Conservation (phyloP, 768 basidiomycete species). For the Tylopilus plumbeoviolaceoides region DNA sequence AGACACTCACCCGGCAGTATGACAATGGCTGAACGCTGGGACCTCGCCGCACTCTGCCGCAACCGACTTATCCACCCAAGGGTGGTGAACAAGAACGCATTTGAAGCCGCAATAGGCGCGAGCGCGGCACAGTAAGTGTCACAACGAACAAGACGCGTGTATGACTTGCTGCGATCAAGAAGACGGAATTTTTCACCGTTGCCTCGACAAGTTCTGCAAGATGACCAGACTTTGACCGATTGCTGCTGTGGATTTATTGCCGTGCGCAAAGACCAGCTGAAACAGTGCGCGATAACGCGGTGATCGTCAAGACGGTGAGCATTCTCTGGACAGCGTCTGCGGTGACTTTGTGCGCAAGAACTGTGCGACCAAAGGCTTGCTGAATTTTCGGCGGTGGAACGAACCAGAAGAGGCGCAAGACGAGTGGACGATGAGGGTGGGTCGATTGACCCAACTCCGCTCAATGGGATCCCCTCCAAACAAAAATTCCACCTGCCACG, state of each 20-base stretch:
- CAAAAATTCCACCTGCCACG: slow-evolving; percentile 14
- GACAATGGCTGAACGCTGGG: slow-evolving; percentile 6
- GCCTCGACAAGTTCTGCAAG: slow-evolving; percentile 9
- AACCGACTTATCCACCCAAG: background rate
- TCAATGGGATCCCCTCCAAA: slow-evolving; percentile 4
- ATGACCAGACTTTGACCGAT: slow-evolving; percentile 1
- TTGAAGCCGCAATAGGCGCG: slow-evolving; percentile 13
- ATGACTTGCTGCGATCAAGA: slow-evolving; percentile 23
- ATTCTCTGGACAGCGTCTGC: background rate
- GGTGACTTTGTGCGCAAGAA: slow-evolving; percentile 7
- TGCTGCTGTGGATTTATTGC: slow-evolving; percentile 6
- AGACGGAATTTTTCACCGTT: slow-evolving; percentile 27
- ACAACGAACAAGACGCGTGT: slow-evolving; percentile 16
- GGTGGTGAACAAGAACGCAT: slow-evolving; percentile 13
- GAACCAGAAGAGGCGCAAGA: background rate
- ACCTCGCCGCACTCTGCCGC: slow-evolving; percentile 1
- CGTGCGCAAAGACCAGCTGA: background rate
- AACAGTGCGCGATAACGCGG: background rate
- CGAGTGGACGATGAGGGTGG: background rate
- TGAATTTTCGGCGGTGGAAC: background rate
- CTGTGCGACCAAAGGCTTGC: slow-evolving; percentile 3
- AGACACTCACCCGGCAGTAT: slow-evolving; percentile 28
- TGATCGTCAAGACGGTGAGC: slow-evolving; percentile 12
- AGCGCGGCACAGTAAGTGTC: slow-evolving; percentile 22
- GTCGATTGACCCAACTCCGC: slow-evolving; percentile 18